A percentile compares a stretch with the other conserved stretches of the same genome.
Conservation (phyloP, 805 yeast genomes). For the Kodamaea sagamina region DNA sequence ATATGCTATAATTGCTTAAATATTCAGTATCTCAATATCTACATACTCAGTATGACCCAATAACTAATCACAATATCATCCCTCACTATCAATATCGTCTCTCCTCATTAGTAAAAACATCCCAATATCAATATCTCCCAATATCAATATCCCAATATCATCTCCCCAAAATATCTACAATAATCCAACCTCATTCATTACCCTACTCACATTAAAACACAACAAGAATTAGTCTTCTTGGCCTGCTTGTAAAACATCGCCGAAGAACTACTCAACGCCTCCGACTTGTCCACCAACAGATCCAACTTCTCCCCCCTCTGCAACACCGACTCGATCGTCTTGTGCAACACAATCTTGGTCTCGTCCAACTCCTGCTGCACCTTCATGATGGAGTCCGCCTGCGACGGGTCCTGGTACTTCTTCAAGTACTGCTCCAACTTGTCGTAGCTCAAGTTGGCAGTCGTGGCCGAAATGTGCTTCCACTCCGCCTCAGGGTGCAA, state of each 20-base stretch:
- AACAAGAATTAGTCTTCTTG: slow-evolving; percentile 58
- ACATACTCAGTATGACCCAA: too few relatives aligned
- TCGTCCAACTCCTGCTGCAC: slow-evolving; percentile 98
- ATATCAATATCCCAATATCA: too few relatives aligned
- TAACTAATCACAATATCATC: too few relatives aligned
- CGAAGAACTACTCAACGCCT: slow-evolving; percentile 83
- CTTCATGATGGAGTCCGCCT: slow-evolving; percentile 95
- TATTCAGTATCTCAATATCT: too few relatives aligned
- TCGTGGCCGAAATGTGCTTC: slow-evolving; percentile 50
- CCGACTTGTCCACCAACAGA: slow-evolving; percentile 91
- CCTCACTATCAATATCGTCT: too few relatives aligned
- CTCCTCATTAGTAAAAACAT: too few relatives aligned
- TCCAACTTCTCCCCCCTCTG: slow-evolving; percentile 97
- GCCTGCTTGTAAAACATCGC: slow-evolving; percentile 97
- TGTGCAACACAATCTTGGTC: slow-evolving; percentile 93
- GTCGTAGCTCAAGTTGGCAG: slow-evolving; percentile 50
- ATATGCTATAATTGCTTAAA: too few relatives aligned
- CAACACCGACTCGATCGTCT: slow-evolving; percentile 90
- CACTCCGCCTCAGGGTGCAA: slow-evolving; percentile 77
- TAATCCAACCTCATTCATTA: too few relatives aligned
- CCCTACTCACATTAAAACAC: slow-evolving; percentile 24
- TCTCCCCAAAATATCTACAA: too few relatives aligned
- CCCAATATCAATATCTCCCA: too few relatives aligned
- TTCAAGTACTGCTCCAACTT: slow-evolving; percentile 68
- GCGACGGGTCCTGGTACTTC: slow-evolving; percentile 94